Evolutionary conservation across 73 alveolate species (phyloP).

Genomic region (Loxodes magnus): DNA sequence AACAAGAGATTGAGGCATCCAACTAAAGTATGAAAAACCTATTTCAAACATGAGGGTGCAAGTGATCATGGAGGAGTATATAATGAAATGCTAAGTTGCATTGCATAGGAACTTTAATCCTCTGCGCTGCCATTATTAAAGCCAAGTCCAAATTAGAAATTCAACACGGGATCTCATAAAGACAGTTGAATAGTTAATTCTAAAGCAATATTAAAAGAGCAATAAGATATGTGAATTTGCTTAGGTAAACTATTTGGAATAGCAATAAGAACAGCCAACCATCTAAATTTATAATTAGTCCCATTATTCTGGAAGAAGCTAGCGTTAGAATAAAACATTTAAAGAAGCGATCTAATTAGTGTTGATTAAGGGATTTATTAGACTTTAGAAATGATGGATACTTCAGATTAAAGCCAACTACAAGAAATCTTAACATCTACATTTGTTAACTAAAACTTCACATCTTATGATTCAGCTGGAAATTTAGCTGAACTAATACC

Average conservation of each 20-base stretch:
- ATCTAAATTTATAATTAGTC: slow-evolving; percentile 53
- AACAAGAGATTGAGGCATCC: slow-evolving; percentile 11
- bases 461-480: slow-evolving; percentile 67
- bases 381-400: slow-evolving; percentile 54
- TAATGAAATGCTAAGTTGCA: slow-evolving; percentile 69
- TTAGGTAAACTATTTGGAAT: slow-evolving; percentile 82
- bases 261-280: slow-evolving; percentile 63
- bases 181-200: slow-evolving; percentile 82
- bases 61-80: slow-evolving; percentile 92
- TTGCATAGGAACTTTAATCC: slow-evolving; percentile 69
- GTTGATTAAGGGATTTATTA: slow-evolving; percentile 65
- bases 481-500: slow-evolving; percentile 60
- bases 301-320: slow-evolving; percentile 75
- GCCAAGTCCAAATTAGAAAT: slow-evolving; percentile 78
- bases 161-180: slow-evolving; percentile 72
- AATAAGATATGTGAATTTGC: slow-evolving; percentile 62
- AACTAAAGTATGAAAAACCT: slow-evolving; percentile 36
- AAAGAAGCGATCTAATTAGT: slow-evolving; percentile 50
- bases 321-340: slow-evolving; percentile 52
- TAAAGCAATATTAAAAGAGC: slow-evolving; percentile 64
- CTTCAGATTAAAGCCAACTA: slow-evolving; percentile 6
- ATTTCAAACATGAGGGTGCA: slow-evolving; percentile 75
- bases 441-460: slow-evolving; percentile 42
- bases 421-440: slow-evolving; percentile 50
- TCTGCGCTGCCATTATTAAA: slow-evolving; percentile 64